A percentile compares a stretch with the other conserved stretches of the same genome.
These are phyloP conservation scores for Clarireedia monteithiana DNA, from an alignment of 2,329 filamentous ascomycete genomes.

Conservation along the genomic window DNA sequence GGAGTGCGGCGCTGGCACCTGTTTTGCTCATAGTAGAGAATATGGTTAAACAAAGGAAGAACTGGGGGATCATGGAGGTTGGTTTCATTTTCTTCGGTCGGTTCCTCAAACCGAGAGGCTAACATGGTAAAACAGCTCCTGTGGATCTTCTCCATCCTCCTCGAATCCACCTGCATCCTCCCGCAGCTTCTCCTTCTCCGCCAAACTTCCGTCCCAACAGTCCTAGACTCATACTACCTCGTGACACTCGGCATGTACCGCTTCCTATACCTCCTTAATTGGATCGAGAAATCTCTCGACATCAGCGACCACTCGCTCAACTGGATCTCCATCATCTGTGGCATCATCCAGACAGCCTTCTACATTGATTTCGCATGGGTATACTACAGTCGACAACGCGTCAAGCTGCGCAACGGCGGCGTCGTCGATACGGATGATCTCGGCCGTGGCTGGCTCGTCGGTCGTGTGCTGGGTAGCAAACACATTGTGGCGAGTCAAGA, in stretches of 20 bases:
- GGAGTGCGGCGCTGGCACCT: constrained; percentile 60
- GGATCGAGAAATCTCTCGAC: constrained; percentile 65
- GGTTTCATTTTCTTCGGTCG: constrained; percentile 18
- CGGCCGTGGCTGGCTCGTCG: constrained; percentile 75
- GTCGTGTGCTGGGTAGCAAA: constrained; percentile 62
- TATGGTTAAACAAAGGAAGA: constrained; percentile 47
- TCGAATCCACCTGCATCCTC: constrained; percentile 85
- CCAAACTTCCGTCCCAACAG: constrained; percentile 91
- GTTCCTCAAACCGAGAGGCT: not conserved
- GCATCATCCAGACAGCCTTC: constrained; percentile 78
- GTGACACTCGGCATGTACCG: constrained; percentile 82
- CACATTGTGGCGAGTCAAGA: constrained; percentile 42
- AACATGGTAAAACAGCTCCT: constrained; percentile 47
- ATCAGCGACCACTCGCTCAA: constrained; percentile 55
- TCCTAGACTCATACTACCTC: constrained; percentile 95
- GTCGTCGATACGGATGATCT: constrained; percentile 88
- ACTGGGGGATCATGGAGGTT: constrained; percentile 45
- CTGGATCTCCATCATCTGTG: constrained; percentile 73
- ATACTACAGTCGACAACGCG: constrained; percentile 85
- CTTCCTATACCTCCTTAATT: constrained; percentile 83
- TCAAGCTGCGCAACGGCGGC: constrained; percentile 84
- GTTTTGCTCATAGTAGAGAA: constrained; percentile 49
- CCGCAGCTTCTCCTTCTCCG: constrained; percentile 87
- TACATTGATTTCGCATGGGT: constrained; percentile 97
- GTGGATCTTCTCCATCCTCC: constrained; percentile 84